Conservation (phyloP, 257 asterid species). For the Scutellaria barbata region DNA sequence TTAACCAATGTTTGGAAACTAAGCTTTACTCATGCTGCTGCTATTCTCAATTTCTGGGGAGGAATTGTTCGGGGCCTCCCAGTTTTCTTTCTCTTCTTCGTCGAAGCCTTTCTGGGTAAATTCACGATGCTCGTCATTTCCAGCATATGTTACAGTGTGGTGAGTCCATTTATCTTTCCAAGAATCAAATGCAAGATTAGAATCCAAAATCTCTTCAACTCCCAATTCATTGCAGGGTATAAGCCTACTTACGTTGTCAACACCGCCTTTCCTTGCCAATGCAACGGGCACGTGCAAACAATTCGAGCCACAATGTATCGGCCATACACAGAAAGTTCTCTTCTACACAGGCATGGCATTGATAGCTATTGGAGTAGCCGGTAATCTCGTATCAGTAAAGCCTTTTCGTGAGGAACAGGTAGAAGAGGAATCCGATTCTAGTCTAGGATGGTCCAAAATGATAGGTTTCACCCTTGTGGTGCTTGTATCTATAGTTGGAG, state of each 20-base stretch:
- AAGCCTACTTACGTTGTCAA: slow-evolving; percentile 56
- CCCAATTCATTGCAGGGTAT: slow-evolving; percentile 46
- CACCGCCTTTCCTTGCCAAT: slow-evolving; percentile 58
- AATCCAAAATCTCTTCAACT: not conserved
- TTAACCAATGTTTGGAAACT: slow-evolving; percentile 64
- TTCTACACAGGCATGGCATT: slow-evolving; percentile 56
- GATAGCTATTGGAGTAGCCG: slow-evolving; percentile 56
- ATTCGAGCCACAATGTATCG: slow-evolving; percentile 52
- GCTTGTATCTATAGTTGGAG: slow-evolving; percentile 43
- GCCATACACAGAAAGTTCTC: slow-evolving; percentile 45
- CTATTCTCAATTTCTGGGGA: slow-evolving; percentile 49
- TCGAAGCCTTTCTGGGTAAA: slow-evolving; percentile 42
- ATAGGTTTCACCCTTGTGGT: slow-evolving; percentile 11
- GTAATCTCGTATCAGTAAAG: slow-evolving; percentile 44
- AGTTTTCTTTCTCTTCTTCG: slow-evolving; percentile 33
- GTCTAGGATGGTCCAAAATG: not conserved
- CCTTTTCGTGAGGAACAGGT: slow-evolving; percentile 40
- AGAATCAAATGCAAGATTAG: not conserved
- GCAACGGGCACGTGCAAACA: slow-evolving; percentile 49
- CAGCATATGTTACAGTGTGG: slow-evolving; percentile 44
- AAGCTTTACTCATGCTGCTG: slow-evolving; percentile 58
- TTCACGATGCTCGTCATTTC: slow-evolving; percentile 47
- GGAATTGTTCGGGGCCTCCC: slow-evolving; percentile 44
- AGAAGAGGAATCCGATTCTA: not conserved
- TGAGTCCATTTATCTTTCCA: not conserved